Conservation (phyloP, 164 flowering plant species). For the Sedum album region DNA sequence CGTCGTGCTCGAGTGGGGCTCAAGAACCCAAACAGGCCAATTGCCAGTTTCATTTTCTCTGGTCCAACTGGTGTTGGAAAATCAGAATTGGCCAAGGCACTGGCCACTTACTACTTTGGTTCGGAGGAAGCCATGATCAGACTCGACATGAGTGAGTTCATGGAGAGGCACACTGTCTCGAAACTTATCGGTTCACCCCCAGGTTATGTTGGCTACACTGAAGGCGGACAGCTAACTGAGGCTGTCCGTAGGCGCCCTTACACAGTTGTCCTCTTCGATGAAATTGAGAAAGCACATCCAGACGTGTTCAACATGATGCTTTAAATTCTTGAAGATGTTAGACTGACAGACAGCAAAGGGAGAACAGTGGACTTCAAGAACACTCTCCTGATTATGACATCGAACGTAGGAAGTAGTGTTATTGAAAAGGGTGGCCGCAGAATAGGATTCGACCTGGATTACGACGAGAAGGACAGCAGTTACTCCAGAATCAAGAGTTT, state of each 20-base stretch:
- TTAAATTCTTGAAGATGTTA: conserved; percentile 85
- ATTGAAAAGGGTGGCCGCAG: conserved; percentile 70
- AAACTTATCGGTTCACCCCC: conserved; percentile 92
- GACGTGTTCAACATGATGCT: conserved; percentile 97
- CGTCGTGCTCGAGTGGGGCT: conserved; percentile 94
- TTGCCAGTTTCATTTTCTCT: conserved; percentile 85
- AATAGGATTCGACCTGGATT: conserved; percentile 67
- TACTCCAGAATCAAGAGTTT: conserved; percentile 73
- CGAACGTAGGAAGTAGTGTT: conserved; percentile 80
- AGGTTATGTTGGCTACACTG: conserved; percentile 82
- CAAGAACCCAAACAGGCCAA: conserved; percentile 77
- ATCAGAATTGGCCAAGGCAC: conserved; percentile 76
- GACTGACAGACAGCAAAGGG: conserved; percentile 85
- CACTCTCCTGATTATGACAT: conserved; percentile 83
- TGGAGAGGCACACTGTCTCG: conserved; percentile 85
- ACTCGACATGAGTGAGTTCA: conserved; percentile 93
- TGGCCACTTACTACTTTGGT: conserved; percentile 85
- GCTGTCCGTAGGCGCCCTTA: conserved; percentile 78
- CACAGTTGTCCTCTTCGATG: conserved; percentile 79
- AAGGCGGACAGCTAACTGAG: conserved; percentile 89
- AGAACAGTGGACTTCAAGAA: conserved; percentile 84
- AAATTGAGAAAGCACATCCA: conserved; percentile 94
- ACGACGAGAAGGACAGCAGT: conserved; percentile 70
- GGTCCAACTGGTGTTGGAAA: conserved; percentile 85
- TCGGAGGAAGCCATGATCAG: conserved; percentile 91